These are phyloP conservation scores for Fraxinus quadrangulata DNA, from an alignment of 257 asterid species.

Conservation along the genomic window DNA sequence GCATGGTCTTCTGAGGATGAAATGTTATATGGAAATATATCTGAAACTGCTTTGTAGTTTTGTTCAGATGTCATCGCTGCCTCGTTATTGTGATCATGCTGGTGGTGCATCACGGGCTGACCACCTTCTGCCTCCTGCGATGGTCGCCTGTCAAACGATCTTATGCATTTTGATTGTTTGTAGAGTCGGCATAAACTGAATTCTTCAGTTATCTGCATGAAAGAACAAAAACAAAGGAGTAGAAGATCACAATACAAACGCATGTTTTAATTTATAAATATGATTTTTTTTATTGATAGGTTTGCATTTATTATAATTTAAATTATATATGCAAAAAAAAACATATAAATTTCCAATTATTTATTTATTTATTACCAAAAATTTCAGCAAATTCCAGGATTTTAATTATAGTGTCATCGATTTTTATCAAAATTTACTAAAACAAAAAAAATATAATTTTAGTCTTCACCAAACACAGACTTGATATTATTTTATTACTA, in stretches of 20 bases:
- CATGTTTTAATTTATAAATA: too few relatives aligned
- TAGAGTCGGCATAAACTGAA: constrained; percentile 57
- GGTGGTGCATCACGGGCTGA: constrained; percentile 12
- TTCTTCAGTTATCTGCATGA: constrained; percentile 42
- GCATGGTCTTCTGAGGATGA: constrained; percentile 16
- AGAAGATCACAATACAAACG: neutral
- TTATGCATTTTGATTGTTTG: constrained; percentile 40
- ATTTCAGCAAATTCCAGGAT: too few relatives aligned
- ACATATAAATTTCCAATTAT: too few relatives aligned
- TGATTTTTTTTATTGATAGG: too few relatives aligned
- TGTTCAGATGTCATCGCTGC: neutral
- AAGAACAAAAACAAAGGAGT: neutral
- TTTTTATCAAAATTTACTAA: too few relatives aligned
- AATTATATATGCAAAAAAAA: too few relatives aligned
- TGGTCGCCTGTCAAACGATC: constrained; percentile 63
- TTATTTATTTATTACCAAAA: too few relatives aligned
- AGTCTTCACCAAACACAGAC: too few relatives aligned
- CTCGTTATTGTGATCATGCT: neutral
- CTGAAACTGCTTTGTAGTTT: neutral
- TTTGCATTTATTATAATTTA: too few relatives aligned
- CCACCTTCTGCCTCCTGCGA: constrained; percentile 5
- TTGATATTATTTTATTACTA: too few relatives aligned
- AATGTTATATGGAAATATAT: neutral
- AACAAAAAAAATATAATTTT: too few relatives aligned
- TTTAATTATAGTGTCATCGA: too few relatives aligned